Conservation (phyloP, 805 yeast species). For the Alloascoidea africana region DNA sequence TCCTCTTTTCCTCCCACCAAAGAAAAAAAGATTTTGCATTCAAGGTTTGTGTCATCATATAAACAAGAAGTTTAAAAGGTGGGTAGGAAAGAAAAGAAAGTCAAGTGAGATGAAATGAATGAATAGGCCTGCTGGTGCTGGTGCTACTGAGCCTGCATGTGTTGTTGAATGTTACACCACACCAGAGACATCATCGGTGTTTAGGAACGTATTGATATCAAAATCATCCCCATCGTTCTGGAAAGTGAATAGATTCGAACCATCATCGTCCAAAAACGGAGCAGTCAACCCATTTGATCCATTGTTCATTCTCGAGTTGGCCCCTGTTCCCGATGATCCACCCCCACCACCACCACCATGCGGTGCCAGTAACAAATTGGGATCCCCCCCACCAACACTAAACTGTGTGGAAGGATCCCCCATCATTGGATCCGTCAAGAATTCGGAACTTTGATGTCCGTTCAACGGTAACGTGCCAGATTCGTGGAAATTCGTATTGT, state of each 20-base stretch:
- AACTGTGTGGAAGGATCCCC: not conserved
- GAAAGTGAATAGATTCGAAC: slow-evolving; percentile 18
- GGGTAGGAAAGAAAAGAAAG: no score
- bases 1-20: no score
- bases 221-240: slow-evolving; percentile 19
- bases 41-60: no score
- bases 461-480: slow-evolving; percentile 5
- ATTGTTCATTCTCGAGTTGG: slow-evolving; percentile 7
- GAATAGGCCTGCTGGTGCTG: no score
- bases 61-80: no score
- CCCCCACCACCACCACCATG: no score
- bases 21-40: no score
- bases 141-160: no score
- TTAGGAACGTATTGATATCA: slow-evolving; percentile 28
- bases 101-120: no score
- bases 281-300: slow-evolving; percentile 11
- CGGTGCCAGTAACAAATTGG: not conserved
- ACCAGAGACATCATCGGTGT: slow-evolving; percentile 20
- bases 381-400: no score
- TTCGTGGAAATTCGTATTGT: not conserved
- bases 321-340: no score
- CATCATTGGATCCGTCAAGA: not conserved
- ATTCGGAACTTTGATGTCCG: not conserved
- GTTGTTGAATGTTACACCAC: slow-evolving; percentile 4
- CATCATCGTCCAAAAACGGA: slow-evolving; percentile 20